Percentiles rank a stretch among this genome's conserved stretches.
phyloP scores from a whole-genome alignment of 768 basidiomycete species.

The Leucosporidium yakuticum region DNA sequence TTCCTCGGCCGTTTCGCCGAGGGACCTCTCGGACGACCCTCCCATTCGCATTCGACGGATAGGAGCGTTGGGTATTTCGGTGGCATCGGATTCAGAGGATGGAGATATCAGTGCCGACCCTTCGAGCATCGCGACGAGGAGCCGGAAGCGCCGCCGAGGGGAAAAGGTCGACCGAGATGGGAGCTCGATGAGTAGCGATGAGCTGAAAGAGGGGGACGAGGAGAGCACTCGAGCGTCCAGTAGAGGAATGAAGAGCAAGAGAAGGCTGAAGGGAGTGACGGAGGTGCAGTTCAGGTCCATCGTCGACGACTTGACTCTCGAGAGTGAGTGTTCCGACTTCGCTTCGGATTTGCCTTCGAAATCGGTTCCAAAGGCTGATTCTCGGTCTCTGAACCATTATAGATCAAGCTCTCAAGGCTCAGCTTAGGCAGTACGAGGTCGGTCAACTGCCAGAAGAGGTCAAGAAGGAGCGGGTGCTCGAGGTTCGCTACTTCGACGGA shows the following conservation, averaged over 20 bases:
- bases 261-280: background rate
- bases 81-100: conserved; percentile 23
- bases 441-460: conserved; percentile 13
- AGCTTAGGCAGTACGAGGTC: conserved; percentile 22
- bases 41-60: conserved; percentile 14
- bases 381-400: background rate
- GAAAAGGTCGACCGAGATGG: conserved; percentile 13
- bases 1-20: too few relatives aligned
- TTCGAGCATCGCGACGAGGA: background rate
- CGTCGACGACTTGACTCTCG: conserved; percentile 24
- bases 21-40: background rate
- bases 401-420: conserved; percentile 23
- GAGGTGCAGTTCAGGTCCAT: conserved; percentile 21
- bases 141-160: conserved; percentile 13
- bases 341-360: background rate
- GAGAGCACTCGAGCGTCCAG: background rate
- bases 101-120: conserved; percentile 6
- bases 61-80: conserved; percentile 31
- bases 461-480: conserved; percentile 26
- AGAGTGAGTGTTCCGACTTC: too few relatives aligned
- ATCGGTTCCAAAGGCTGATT: background rate
- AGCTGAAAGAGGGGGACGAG: background rate
- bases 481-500: conserved; percentile 27
- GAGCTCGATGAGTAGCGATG: background rate
- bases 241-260: background rate